phyloP scores from a whole-genome alignment of 2,329 filamentous ascomycete genomes.

The Colletotrichum graminicola region DNA sequence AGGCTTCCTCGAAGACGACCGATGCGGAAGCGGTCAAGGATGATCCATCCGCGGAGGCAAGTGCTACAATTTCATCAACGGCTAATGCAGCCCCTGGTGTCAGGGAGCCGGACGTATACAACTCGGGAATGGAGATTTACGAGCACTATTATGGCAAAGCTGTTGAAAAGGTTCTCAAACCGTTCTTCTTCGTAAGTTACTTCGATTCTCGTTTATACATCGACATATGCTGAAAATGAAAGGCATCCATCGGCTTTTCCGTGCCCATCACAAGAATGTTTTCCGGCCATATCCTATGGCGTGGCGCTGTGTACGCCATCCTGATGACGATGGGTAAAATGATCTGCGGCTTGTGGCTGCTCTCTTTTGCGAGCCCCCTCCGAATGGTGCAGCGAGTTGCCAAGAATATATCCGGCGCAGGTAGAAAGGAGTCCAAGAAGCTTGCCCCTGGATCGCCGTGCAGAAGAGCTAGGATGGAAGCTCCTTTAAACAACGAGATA shows the following conservation, averaged over 20 bases:
- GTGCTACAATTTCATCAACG: neutral
- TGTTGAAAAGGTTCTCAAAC: constrained; percentile 68
- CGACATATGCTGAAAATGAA: constrained; percentile 3
- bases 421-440: constrained; percentile 19
- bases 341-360: constrained; percentile 70
- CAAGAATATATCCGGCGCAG: neutral
- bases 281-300: constrained; percentile 72
- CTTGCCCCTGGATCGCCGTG: constrained; percentile 34
- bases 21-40: neutral
- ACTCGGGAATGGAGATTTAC: constrained; percentile 48
- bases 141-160: constrained; percentile 55
- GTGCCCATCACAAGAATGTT: constrained; percentile 82
- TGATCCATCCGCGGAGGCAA: neutral
- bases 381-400: constrained; percentile 18
- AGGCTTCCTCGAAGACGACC: neutral
- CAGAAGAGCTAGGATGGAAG: neutral
- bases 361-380: constrained; percentile 52
- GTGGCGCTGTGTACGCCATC: constrained; percentile 77
- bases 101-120: neutral
- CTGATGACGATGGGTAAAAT: constrained; percentile 77
- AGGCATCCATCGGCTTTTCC: constrained; percentile 79
- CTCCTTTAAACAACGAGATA: neutral
- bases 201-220: neutral
- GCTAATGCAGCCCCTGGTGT: neutral
- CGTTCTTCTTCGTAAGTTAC: constrained; percentile 77